Evolutionary conservation across 768 basidiomycete genomes (phyloP).

Genomic region (Tricholoma sp.): DNA sequence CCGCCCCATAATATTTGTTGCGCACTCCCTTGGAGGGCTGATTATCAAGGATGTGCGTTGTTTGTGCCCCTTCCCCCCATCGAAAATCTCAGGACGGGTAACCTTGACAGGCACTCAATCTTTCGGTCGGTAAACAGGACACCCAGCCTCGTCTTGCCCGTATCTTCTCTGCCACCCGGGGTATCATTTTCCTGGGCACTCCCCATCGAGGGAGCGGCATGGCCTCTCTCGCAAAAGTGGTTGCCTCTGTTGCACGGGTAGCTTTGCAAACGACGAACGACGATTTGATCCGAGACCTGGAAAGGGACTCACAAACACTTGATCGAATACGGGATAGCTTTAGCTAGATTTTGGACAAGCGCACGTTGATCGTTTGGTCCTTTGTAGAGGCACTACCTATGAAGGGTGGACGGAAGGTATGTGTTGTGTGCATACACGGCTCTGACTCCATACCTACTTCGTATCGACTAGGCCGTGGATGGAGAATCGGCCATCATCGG

Average conservation of each 20-base stretch:
- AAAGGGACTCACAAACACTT: neutral
- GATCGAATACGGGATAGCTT: no score
- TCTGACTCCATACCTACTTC: neutral
- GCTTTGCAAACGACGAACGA: no score
- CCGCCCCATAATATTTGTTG: no score
- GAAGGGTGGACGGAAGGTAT: no score
- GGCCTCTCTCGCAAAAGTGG: neutral
- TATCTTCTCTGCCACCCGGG: neutral
- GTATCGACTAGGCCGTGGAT: neutral
- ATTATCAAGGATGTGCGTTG: neutral
- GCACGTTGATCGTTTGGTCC: no score
- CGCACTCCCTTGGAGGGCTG: neutral
- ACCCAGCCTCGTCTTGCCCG: neutral
- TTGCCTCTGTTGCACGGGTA: no score
- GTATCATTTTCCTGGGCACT: neutral
- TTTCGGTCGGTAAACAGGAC: neutral
- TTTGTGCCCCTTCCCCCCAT: no score
- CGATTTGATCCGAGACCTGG: neutral
- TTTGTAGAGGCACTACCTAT: no score
- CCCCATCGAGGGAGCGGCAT: neutral
- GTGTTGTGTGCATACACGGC: neutral
- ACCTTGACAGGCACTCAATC: neutral
- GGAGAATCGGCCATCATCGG: no score
- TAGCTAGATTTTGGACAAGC: no score
- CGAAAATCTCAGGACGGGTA: no score